A percentile compares a stretch with the other conserved stretches of the same genome.
Conservation (phyloP, 306 rosid species). For the Pachyrhizus erosus region DNA sequence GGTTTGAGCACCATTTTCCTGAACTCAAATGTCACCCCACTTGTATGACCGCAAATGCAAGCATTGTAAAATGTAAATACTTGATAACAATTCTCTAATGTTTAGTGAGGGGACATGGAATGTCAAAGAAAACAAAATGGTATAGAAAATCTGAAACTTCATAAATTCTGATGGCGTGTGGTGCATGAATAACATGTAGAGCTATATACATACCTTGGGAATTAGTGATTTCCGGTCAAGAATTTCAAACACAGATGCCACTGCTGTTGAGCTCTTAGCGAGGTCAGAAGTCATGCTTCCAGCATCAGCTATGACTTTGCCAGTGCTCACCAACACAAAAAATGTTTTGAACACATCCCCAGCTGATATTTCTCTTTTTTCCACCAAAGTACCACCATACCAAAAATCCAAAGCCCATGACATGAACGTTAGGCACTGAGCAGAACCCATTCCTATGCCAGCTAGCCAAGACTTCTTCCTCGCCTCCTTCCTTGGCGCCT, state of each 20-base stretch:
- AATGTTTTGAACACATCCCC: conserved; percentile 96
- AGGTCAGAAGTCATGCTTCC: conserved; percentile 98
- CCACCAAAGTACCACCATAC: conserved; percentile 88
- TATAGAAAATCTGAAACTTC: not conserved
- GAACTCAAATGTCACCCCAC: not conserved
- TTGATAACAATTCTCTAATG: no score
- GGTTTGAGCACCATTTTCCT: not conserved
- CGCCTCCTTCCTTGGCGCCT: conserved; percentile 81
- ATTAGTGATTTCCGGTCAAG: conserved; percentile 86
- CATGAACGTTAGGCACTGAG: conserved; percentile 93
- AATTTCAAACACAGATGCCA: conserved; percentile 84
- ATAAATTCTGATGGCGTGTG: not conserved
- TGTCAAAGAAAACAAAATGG: not conserved
- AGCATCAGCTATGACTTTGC: conserved; percentile 97
- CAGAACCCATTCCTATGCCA: conserved; percentile 95
- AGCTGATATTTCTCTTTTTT: conserved; percentile 73
- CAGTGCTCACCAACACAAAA: conserved; percentile 89
- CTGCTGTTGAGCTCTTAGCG: conserved; percentile 83
- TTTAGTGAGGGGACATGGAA: not conserved
- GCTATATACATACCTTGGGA: conserved; percentile 56
- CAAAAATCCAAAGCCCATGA: conserved; percentile 98
- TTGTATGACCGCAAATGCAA: not conserved
- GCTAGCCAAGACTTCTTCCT: conserved; percentile 91
- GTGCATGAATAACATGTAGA: not conserved
- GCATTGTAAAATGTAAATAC: not conserved